Evolutionary conservation across 805 yeast species (phyloP).

Genomic region (Yarrowia osloensis): DNA sequence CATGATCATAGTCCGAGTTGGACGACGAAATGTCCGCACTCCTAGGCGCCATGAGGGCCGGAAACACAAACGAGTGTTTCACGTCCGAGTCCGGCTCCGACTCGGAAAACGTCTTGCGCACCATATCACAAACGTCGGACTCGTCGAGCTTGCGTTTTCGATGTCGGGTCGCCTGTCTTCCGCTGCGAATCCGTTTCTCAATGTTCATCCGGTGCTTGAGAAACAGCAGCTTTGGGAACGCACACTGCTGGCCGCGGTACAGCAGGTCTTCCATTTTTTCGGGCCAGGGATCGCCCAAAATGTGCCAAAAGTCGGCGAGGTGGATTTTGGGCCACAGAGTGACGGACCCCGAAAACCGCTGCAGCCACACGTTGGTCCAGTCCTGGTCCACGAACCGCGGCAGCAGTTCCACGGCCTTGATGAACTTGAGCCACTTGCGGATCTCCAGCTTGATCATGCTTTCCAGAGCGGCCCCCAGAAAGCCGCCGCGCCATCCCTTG

Average conservation of each 20-base stretch:
- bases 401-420: conserved; percentile 63
- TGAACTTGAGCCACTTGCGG: conserved; percentile 71
- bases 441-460: conserved; percentile 71
- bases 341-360: conserved; percentile 70
- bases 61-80: conserved; percentile 21
- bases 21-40: conserved; percentile 1
- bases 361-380: conserved; percentile 78
- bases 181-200: conserved; percentile 61
- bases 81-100: conserved; percentile 19
- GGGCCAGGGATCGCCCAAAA: conserved; percentile 68
- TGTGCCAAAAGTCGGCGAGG: conserved; percentile 60
- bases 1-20: conserved; percentile 8
- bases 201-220: conserved; percentile 63
- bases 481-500: conserved; percentile 71
- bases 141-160: conserved; percentile 12
- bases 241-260: conserved; percentile 61
- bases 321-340: conserved; percentile 73
- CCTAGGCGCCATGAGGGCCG: conserved; percentile 1
- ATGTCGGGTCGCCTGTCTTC: conserved; percentile 30
- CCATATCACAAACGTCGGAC: background rate
- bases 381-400: conserved; percentile 74
- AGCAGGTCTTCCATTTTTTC: conserved; percentile 58
- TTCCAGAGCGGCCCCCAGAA: conserved; percentile 69
- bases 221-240: conserved; percentile 67
- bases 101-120: conserved; percentile 14